Percentiles rank a stretch among this genome's conserved stretches.
Conservation (phyloP, 108 stramenopile genomes). For the Conticribra weissflogii region DNA sequence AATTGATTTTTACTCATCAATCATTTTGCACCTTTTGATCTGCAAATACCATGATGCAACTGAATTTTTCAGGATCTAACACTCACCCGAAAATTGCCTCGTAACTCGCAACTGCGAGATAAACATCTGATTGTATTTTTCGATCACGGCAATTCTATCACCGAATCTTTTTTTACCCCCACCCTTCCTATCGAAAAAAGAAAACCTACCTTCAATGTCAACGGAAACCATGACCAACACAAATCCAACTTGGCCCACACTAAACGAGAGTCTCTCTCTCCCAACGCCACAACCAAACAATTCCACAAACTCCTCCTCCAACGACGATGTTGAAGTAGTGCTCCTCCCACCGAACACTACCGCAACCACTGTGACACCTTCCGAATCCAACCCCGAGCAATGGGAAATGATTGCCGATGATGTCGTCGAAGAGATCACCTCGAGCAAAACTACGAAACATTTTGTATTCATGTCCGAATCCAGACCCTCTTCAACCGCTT, state of each 20-base stretch:
- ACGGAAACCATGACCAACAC: slow-evolving; percentile 20
- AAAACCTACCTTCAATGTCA: slow-evolving; percentile 24
- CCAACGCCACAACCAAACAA: background rate
- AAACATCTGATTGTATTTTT: no score
- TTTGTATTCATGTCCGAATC: slow-evolving; percentile 10
- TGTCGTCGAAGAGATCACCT: background rate
- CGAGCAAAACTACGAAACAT: background rate
- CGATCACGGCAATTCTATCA: no score
- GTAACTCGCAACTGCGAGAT: no score
- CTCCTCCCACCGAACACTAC: no score
- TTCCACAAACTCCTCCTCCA: background rate
- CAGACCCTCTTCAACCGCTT: slow-evolving; percentile 11
- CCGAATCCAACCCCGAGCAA: slow-evolving; percentile 8
- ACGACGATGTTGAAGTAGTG: background rate
- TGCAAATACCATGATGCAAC: no score
- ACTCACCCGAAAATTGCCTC: no score
- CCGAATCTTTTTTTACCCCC: no score
- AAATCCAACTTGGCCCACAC: slow-evolving; percentile 29
- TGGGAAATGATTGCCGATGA: slow-evolving; percentile 42
- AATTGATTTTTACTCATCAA: no score
- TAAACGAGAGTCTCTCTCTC: slow-evolving; percentile 5
- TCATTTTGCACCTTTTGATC: no score
- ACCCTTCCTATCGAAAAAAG: background rate
- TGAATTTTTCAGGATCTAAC: no score
- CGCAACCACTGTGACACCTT: background rate